These are phyloP conservation scores for Elsinoe ampelina DNA, from an alignment of 2,329 filamentous ascomycete genomes.

Conservation along the genomic window DNA sequence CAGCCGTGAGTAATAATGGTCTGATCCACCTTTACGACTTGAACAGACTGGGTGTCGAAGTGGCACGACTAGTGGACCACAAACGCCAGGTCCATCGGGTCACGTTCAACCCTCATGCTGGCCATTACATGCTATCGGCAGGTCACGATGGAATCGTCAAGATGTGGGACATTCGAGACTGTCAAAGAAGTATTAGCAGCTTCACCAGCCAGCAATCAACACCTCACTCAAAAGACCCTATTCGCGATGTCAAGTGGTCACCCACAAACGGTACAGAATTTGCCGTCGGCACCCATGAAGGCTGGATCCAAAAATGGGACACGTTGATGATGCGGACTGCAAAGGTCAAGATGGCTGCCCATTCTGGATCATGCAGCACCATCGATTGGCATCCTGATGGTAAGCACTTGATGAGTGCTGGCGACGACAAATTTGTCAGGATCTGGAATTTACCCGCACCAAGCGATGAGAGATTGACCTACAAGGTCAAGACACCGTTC, in stretches of 20 bases:
- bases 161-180: constrained; percentile 54
- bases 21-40: constrained; percentile 58
- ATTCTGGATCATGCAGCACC: constrained; percentile 47
- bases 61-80: constrained; percentile 55
- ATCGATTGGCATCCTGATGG: constrained; percentile 61
- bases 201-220: constrained; percentile 48
- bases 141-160: constrained; percentile 56
- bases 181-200: constrained; percentile 41
- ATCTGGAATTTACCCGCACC: constrained; percentile 54
- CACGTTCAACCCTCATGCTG: constrained; percentile 55
- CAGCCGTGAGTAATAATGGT: constrained; percentile 55
- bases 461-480: constrained; percentile 49
- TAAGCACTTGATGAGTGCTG: constrained; percentile 54
- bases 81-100: constrained; percentile 56
- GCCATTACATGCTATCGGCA: constrained; percentile 52
- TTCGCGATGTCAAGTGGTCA: constrained; percentile 57
- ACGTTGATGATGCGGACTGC: constrained; percentile 48
- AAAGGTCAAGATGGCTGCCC: constrained; percentile 52
- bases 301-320: constrained; percentile 56
- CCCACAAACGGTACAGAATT: constrained; percentile 54
- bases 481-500: constrained; percentile 51
- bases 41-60: constrained; percentile 50
- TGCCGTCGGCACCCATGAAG: constrained; percentile 55
- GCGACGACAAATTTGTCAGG: constrained; percentile 52
- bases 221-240: constrained; percentile 49